These are phyloP conservation scores for Gossypium trilobum DNA, from an alignment of 441 rosid species.

Conservation along the genomic window DNA sequence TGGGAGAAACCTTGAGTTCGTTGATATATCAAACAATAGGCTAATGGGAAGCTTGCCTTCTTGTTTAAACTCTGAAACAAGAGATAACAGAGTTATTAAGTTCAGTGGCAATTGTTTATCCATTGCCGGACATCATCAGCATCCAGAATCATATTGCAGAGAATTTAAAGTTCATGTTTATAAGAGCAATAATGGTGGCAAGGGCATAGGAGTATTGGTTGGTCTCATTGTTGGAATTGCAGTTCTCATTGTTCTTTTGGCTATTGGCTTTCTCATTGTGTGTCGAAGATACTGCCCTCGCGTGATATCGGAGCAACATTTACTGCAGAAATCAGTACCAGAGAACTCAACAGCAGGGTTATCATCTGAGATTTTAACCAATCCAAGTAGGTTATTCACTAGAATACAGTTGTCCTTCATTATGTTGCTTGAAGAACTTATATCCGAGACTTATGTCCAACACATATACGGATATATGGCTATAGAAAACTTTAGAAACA, in stretches of 20 bases:
- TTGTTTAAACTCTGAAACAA: constrained; percentile 52
- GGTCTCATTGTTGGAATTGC: constrained; percentile 45
- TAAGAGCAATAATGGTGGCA: not conserved
- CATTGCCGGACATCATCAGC: constrained; percentile 42
- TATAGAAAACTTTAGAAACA: not conserved
- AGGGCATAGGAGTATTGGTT: constrained; percentile 32
- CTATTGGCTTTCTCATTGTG: constrained; percentile 35
- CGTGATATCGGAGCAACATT: constrained; percentile 34
- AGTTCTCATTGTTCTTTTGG: constrained; percentile 42
- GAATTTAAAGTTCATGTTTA: constrained; percentile 25
- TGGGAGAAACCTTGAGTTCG: constrained; percentile 67
- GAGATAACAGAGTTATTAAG: constrained; percentile 42
- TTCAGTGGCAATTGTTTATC: constrained; percentile 71
- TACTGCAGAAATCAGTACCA: constrained; percentile 48
- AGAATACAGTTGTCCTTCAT: not conserved
- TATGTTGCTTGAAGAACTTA: not conserved
- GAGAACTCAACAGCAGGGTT: constrained; percentile 47
- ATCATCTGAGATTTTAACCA: constrained; percentile 71
- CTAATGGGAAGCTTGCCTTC: constrained; percentile 56
- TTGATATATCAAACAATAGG: constrained; percentile 76
- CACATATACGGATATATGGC: no score
- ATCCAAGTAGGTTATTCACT: constrained; percentile 61
- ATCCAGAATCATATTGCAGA: constrained; percentile 49
- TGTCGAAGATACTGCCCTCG: constrained; percentile 33
- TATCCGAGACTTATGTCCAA: not conserved